Base-by-base conservation (phyloP, 2,329 filamentous ascomycete genomes). In the Diaporthe ampelina region DNA sequence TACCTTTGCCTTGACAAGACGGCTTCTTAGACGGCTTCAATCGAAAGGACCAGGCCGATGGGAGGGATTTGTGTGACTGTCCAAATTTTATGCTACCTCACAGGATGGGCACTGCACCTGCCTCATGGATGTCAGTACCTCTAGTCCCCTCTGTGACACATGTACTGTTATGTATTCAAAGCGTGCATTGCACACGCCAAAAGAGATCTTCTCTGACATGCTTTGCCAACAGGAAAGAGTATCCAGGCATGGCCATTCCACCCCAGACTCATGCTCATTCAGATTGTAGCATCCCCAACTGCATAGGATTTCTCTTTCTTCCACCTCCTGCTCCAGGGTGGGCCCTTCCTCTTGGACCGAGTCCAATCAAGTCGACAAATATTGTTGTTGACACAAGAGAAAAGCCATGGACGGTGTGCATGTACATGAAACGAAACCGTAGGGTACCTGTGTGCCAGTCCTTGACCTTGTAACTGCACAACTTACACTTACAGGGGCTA, bases 1-100 rank as follows among this genome's bases (percentile, higher is more conserved):
- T 37, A 15, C 8, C 29, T 17, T n/a, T 52, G 29, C 15, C 29
- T 17, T 50, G 21, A 37, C 35, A 50, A 45, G 45, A 45, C 29
- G 57, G 73, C 45, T 17, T 48, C 10, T 45, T 63, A 56, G 15
- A 32, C 32, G 35, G 26, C 26, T 56, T 40, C 17, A 45, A 52
- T 32, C 32, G 70, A 63, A 75, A 73, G 50, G 56, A 21, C 61
- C 29, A 52, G 57, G n/a, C 63, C n/a, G 15, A 45, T 29, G 40
- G 43, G 32, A 40, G 29, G 63, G 24, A 26, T 57, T 52, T 52
- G 63, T 75, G 73, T 43, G 7, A 73, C 70, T 73, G 48, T 57
- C 40, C 21, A 19, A 19, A 11, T 40, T 17, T 40, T 21, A n/a
- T 8, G 32, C 32, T 54, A 9, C 32, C 29, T 40, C 32, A 29